Evolutionary conservation across 2,329 filamentous ascomycete genomes (phyloP), one percentile per base, ranked within the genome.

Genomic region (Alternaria novae-zelandiae): DNA sequence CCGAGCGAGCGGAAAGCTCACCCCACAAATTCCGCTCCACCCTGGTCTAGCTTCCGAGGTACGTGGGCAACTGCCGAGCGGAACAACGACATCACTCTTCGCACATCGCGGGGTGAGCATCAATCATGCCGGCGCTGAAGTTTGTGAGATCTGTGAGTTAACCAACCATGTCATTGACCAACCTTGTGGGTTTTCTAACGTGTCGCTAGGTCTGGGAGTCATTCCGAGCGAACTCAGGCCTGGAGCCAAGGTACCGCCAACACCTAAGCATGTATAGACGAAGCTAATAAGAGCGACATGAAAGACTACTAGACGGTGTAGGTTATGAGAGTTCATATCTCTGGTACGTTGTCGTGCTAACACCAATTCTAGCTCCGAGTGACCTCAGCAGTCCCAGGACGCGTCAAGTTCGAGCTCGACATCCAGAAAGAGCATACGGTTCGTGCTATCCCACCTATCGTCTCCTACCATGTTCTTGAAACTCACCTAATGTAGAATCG

Each of bases 221-320:
- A 2, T 97, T 97, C 80, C 88, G 92, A 83, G 87, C 88, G 69
- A 91, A 93, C 68, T 97, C 94, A 6, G 94, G 94, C 7, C 83
- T 98, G 20, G 95, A 97, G 80, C 93, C 93, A 78, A 91, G 92
- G 94, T 97, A 83, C 28, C 12, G 1, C 12, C 28, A 30, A 13
- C 6, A 30, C 28, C 28, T 30, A 30, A 30, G 28, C 1, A 30
- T 30, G 28, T 30, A 30, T 6, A 30, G 12, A 30, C 28, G 28
- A 30, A 30, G 12, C 28, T 30, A 7, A 30, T 30, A 30, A 7
- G 13, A 30, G 28, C 28, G 28, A 30, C 28, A 30, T 12, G 28
- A 30, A 30, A 30, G 28, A 30, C 28, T 30, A 30, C 28, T 30
- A 30, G 28, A 30, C 12, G 28, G 28, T 30, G 28, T 30, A 30